Conservation (phyloP, 768 basidiomycete genomes). For the Suillus subalutaceus region DNA sequence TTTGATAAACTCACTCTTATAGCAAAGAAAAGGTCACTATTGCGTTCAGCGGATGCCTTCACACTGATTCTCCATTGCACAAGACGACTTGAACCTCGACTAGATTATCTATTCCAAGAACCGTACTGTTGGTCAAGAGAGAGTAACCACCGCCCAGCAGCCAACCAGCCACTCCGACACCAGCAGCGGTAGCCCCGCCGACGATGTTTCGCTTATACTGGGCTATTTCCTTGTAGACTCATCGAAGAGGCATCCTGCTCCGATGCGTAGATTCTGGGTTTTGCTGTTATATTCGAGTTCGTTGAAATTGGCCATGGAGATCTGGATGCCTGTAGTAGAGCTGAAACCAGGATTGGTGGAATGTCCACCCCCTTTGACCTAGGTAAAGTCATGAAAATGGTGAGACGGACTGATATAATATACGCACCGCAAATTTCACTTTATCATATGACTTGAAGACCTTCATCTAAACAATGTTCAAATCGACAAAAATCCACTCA, state of each 20-base stretch:
- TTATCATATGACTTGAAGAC: neutral
- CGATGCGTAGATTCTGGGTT: slow-evolving; percentile 22
- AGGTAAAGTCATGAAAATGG: neutral
- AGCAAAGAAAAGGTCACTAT: slow-evolving; percentile 42
- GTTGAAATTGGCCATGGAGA: slow-evolving; percentile 30
- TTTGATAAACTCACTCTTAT: slow-evolving; percentile 19
- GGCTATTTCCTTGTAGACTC: slow-evolving; percentile 28
- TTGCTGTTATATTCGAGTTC: slow-evolving; percentile 20
- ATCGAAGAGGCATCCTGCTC: slow-evolving; percentile 32
- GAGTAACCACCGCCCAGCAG: slow-evolving; percentile 40
- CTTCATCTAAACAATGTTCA: neutral
- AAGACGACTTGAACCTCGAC: slow-evolving; percentile 28
- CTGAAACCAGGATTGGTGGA: slow-evolving; percentile 31
- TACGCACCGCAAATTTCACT: neutral
- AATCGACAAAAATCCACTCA: neutral
- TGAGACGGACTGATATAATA: neutral
- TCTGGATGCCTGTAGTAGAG: slow-evolving; percentile 35
- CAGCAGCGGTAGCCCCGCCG: slow-evolving; percentile 25
- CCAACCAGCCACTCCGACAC: slow-evolving; percentile 37
- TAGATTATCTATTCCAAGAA: slow-evolving; percentile 38
- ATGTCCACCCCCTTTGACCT: slow-evolving; percentile 40
- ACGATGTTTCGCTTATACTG: slow-evolving; percentile 20
- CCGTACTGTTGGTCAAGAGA: slow-evolving; percentile 35
- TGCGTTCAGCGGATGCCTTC: slow-evolving; percentile 17
- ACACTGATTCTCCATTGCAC: slow-evolving; percentile 27